Conservation (phyloP, 2,329 filamentous ascomycete genomes). For the Penicillium thymicola region DNA sequence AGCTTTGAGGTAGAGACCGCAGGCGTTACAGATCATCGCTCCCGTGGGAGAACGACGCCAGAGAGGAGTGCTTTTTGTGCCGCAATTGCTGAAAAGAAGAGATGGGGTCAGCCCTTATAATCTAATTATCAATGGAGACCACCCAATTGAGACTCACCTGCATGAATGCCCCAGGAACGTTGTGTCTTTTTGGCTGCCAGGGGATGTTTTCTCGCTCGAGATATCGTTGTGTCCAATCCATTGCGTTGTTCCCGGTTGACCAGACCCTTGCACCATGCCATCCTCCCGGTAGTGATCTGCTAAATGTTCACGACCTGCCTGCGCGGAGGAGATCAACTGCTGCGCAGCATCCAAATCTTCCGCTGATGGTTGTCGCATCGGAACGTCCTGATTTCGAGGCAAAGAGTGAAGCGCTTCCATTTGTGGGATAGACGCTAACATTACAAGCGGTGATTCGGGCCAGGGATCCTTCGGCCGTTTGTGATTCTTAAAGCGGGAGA, state of each 20-base stretch:
- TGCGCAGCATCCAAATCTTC: conserved; percentile 49
- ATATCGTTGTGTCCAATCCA: conserved; percentile 12
- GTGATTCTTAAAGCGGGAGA: conserved; percentile 9
- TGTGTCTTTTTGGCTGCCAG: conserved; percentile 37
- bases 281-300: conserved; percentile 28
- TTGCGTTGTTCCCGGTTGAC: conserved; percentile 9
- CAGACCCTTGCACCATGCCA: conserved; percentile 16
- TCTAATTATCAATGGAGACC: background rate
- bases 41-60: conserved; percentile 93
- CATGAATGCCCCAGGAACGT: conserved; percentile 42
- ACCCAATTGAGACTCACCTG: conserved; percentile 31
- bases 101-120: conserved; percentile 5
- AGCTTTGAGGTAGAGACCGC: conserved; percentile 89
- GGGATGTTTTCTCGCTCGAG: conserved; percentile 29
- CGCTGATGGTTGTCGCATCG: conserved; percentile 44
- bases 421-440: conserved; percentile 38
- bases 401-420: conserved; percentile 38
- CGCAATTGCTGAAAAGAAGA: conserved; percentile 71
- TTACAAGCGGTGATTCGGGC: conserved; percentile 22
- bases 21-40: conserved; percentile 95
- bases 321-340: conserved; percentile 47
- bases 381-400: conserved; percentile 28
- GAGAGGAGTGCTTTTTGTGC: conserved; percentile 86
- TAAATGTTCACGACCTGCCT: conserved; percentile 40
- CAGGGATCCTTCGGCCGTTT: conserved; percentile 1